Evolutionary conservation across 495 filamentous ascomycete genomes (phyloP).

Genomic region (Saxophila tyrrhenica): DNA sequence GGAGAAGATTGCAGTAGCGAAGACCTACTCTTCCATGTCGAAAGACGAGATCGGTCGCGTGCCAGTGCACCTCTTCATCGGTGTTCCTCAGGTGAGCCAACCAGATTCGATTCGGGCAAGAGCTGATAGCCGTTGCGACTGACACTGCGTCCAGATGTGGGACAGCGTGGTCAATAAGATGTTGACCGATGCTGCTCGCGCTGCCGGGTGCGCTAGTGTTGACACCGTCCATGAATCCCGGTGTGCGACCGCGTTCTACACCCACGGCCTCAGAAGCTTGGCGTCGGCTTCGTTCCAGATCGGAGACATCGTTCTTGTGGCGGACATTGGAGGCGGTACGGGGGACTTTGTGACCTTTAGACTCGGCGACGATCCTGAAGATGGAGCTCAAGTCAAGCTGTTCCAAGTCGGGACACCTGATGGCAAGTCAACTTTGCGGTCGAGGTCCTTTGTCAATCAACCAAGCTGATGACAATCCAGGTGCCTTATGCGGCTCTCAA

Average conservation of each 20-base stretch:
- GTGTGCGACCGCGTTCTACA: slow-evolving; percentile 2
- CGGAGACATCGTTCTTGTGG: slow-evolving; percentile 1
- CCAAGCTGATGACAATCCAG: background rate
- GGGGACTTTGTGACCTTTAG: slow-evolving; percentile 5
- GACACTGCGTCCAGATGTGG: background rate
- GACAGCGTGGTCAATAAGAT: background rate
- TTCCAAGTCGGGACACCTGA: background rate
- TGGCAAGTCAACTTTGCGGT: background rate
- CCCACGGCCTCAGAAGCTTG: background rate
- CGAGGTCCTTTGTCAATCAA: background rate
- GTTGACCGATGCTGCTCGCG: background rate
- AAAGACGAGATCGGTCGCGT: slow-evolving; percentile 6
- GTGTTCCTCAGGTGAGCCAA: slow-evolving; percentile 6
- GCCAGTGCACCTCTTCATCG: background rate
- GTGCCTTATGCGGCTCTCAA: slow-evolving; percentile 5
- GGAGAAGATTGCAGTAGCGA: background rate
- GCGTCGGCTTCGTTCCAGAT: background rate
- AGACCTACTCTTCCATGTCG: background rate
- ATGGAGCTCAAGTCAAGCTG: background rate
- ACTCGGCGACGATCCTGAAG: background rate
- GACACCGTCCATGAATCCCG: slow-evolving; percentile 6
- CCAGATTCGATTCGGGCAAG: background rate
- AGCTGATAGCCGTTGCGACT: background rate
- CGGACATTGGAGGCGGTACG: slow-evolving; percentile 8
- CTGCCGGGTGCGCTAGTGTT: background rate